Percentiles rank a stretch among this genome's conserved stretches.
Evolutionary conservation across 1,139 yeast genomes (phyloP).

Genomic region (Zygoascus meyerae): DNA sequence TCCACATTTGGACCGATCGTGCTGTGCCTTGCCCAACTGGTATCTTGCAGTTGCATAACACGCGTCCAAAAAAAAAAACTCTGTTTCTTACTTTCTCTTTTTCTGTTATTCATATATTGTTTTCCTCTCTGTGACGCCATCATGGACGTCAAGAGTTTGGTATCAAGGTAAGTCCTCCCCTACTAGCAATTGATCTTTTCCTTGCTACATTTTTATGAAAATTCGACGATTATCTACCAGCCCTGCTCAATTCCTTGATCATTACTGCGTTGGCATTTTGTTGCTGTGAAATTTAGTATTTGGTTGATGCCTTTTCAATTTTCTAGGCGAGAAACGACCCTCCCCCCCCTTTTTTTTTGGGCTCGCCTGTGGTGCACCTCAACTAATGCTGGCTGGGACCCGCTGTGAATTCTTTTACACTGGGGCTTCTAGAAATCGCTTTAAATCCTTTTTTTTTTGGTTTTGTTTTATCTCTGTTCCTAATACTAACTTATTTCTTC

Average conservation of each 20-base stretch:
- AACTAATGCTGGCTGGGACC: too few relatives aligned
- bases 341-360: background rate
- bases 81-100: constrained; percentile 5
- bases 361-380: background rate
- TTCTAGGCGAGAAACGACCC: background rate
- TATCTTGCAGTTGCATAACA: too few relatives aligned
- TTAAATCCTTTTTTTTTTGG: too few relatives aligned
- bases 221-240: too few relatives aligned
- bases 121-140: constrained; percentile 6
- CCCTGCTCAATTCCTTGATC: too few relatives aligned
- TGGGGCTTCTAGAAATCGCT: too few relatives aligned
- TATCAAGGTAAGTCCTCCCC: constrained; percentile 1
- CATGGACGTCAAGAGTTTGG: constrained; percentile 11
- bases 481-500: too few relatives aligned
- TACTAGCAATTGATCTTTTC: background rate
- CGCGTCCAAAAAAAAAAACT: background rate
- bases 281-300: constrained; percentile 8
- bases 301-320: background rate
- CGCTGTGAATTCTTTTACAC: too few relatives aligned
- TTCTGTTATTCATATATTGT: constrained; percentile 9
- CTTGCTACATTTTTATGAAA: too few relatives aligned
- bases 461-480: too few relatives aligned
- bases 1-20: too few relatives aligned
- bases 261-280: constrained; percentile 3
- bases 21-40: too few relatives aligned